Conservation (phyloP, 768 basidiomycete genomes). For the Nevesoporus exiguus region DNA sequence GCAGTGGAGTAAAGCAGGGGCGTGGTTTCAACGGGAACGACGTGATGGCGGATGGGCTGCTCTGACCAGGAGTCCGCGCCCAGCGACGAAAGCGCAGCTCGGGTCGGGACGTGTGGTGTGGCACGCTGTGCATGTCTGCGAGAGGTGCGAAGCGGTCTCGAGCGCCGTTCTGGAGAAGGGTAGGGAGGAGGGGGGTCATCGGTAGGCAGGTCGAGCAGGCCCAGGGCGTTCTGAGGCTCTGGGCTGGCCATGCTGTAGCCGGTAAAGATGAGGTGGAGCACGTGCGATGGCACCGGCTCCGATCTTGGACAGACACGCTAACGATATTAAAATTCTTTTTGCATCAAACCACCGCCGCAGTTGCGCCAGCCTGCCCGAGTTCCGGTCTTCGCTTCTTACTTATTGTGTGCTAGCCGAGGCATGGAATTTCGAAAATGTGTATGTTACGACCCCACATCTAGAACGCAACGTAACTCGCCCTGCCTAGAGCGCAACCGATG, state of each 20-base stretch:
- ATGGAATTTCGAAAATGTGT: background rate
- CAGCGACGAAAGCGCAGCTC: conserved; percentile 29
- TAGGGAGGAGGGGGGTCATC: conserved; percentile 73
- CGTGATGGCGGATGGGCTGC: conserved; percentile 23
- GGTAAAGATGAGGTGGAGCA: background rate
- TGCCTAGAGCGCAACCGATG: background rate
- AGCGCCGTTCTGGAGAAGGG: conserved; percentile 47
- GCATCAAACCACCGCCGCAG: background rate
- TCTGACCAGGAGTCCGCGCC: conserved; percentile 39
- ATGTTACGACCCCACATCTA: background rate
- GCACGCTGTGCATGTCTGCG: conserved; percentile 32
- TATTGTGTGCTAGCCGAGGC: background rate
- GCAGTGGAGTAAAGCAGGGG: conserved; percentile 40
- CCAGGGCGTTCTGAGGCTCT: conserved; percentile 7
- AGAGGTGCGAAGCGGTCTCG: conserved; percentile 30
- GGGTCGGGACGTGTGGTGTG: conserved; percentile 28
- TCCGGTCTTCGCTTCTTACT: background rate
- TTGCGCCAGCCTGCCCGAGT: background rate
- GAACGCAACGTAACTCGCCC: background rate
- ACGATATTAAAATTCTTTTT: background rate
- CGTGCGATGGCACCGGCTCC: background rate
- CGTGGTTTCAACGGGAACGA: conserved; percentile 40
- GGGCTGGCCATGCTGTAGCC: conserved; percentile 10
- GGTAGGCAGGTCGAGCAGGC: conserved; percentile 9
- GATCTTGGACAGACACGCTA: background rate